These are phyloP conservation scores for Rhodotorula sphaerocarpa DNA, from an alignment of 768 basidiomycete species.

Conservation along the genomic window DNA sequence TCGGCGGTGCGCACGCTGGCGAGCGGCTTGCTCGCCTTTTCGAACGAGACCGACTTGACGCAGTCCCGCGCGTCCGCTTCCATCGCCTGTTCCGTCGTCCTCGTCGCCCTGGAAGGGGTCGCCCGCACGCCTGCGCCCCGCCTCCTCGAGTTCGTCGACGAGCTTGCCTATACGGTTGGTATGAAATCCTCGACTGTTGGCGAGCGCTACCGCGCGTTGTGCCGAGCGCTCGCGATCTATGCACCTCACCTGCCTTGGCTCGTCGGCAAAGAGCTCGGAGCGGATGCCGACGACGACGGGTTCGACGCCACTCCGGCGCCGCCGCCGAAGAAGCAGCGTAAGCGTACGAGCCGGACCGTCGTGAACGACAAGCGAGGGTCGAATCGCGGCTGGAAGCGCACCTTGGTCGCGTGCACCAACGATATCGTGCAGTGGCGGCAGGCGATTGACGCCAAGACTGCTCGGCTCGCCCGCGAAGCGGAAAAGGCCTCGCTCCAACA, in stretches of 20 bases:
- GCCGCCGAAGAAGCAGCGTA: neutral
- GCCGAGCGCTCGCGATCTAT: neutral
- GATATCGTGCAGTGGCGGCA: slow-evolving; percentile 18
- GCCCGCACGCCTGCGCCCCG: slow-evolving; percentile 4
- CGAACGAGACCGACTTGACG: neutral
- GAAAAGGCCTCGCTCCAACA: too few species aligned
- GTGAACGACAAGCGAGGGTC: neutral
- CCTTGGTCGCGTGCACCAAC: slow-evolving; percentile 9
- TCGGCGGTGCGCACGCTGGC: slow-evolving; percentile 22
- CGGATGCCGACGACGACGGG: neutral
- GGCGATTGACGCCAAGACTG: slow-evolving; percentile 6
- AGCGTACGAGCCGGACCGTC: neutral
- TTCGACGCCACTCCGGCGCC: neutral
- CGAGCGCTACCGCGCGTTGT: slow-evolving; percentile 23
- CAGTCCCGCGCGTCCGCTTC: slow-evolving; percentile 1
- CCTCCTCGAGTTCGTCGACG: slow-evolving; percentile 15
- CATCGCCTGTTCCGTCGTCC: slow-evolving; percentile 17
- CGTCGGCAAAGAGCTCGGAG: neutral
- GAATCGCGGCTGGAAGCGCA: neutral
- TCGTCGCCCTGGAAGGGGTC: slow-evolving; percentile 26
- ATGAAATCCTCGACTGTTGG: slow-evolving; percentile 6
- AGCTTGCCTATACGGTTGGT: slow-evolving; percentile 5
- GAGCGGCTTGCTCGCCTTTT: slow-evolving; percentile 19
- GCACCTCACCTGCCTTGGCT: slow-evolving; percentile 25
- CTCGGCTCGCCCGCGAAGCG: neutral